A percentile compares a stretch with the other conserved stretches of the same genome.
Evolutionary conservation across 2,329 filamentous ascomycete genomes (phyloP).

Genomic region (Claviceps capensis): DNA sequence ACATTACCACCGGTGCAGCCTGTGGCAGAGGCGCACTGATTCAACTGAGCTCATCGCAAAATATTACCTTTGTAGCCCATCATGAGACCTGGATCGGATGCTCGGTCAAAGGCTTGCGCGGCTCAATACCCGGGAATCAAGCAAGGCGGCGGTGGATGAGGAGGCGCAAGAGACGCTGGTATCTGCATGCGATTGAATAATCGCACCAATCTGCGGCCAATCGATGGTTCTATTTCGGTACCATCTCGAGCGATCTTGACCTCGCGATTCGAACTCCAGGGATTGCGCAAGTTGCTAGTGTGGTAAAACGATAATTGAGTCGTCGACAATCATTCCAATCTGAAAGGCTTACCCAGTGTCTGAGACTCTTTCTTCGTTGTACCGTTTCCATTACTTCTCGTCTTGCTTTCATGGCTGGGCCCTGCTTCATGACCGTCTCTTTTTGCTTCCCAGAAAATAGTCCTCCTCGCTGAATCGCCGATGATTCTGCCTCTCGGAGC

Average conservation of each 20-base stretch:
- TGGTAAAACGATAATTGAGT: slow-evolving; percentile 75
- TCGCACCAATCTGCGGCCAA: slow-evolving; percentile 63
- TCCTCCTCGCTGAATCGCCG: slow-evolving; percentile 83
- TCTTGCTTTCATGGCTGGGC: slow-evolving; percentile 27
- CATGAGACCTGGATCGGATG: too few species aligned
- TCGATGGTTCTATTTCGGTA: slow-evolving; percentile 75
- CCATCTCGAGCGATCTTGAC: slow-evolving; percentile 94
- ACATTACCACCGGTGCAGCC: too few species aligned
- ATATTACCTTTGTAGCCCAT: too few species aligned
- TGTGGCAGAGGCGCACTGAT: too few species aligned
- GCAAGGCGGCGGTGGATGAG: slow-evolving; percentile 18
- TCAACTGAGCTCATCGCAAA: too few species aligned
- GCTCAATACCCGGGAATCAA: slow-evolving; percentile 25
- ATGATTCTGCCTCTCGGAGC: slow-evolving; percentile 78
- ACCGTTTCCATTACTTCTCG: slow-evolving; percentile 24
- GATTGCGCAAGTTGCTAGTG: slow-evolving; percentile 75
- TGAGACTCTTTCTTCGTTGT: slow-evolving; percentile 38
- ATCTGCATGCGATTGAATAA: slow-evolving; percentile 55
- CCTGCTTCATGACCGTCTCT: slow-evolving; percentile 36
- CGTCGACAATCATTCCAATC: slow-evolving; percentile 80
- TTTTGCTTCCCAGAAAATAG: slow-evolving; percentile 91
- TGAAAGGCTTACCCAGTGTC: slow-evolving; percentile 83
- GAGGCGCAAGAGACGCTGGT: slow-evolving; percentile 18
- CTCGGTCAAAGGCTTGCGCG: slow-evolving; percentile 21
- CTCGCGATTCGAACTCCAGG: slow-evolving; percentile 90